A percentile compares a stretch with the other conserved stretches of the same genome.
phyloP scores from a whole-genome alignment of 2,329 filamentous ascomycete species.

The Exophiala sp. region DNA sequence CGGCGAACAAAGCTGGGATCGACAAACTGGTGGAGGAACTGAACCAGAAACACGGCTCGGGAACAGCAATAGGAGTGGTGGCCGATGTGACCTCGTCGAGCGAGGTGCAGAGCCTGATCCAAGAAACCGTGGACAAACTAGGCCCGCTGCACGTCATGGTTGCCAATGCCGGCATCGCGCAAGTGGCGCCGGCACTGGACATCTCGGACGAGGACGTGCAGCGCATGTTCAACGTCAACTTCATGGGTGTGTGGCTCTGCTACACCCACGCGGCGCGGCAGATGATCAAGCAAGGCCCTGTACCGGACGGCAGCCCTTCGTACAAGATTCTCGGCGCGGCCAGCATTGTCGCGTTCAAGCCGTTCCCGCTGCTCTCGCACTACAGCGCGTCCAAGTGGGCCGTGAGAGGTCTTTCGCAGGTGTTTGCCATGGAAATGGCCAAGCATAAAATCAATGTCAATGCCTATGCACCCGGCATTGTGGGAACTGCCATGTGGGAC shows the following conservation, averaged over 20 bases:
- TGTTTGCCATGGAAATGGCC: constrained; percentile 61
- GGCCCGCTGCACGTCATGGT: constrained; percentile 50
- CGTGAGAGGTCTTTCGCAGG: constrained; percentile 60
- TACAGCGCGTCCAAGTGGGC: constrained; percentile 63
- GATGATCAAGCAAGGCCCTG: constrained; percentile 56
- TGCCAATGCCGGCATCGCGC: constrained; percentile 58
- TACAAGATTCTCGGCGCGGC: constrained; percentile 51
- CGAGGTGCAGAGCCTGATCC: constrained; percentile 51
- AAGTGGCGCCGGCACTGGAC: constrained; percentile 53
- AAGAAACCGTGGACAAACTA: constrained; percentile 48
- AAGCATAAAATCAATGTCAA: constrained; percentile 61
- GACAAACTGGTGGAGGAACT: constrained; percentile 40
- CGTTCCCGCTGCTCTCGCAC: constrained; percentile 53
- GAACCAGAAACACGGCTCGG: constrained; percentile 24
- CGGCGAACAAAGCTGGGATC: constrained; percentile 47
- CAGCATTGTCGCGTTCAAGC: constrained; percentile 51
- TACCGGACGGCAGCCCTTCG: constrained; percentile 31
- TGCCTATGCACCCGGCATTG: constrained; percentile 61
- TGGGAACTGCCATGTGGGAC: constrained; percentile 64
- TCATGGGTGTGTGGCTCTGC: constrained; percentile 59
- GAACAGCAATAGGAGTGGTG: constrained; percentile 46
- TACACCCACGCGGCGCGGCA: constrained; percentile 58
- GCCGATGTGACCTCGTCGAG: constrained; percentile 56
- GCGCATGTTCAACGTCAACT: constrained; percentile 59
- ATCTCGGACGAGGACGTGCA: constrained; percentile 53